These are phyloP conservation scores for Selenicereus undatus DNA, from an alignment of 148 eudicot genomes.

Conservation along the genomic window DNA sequence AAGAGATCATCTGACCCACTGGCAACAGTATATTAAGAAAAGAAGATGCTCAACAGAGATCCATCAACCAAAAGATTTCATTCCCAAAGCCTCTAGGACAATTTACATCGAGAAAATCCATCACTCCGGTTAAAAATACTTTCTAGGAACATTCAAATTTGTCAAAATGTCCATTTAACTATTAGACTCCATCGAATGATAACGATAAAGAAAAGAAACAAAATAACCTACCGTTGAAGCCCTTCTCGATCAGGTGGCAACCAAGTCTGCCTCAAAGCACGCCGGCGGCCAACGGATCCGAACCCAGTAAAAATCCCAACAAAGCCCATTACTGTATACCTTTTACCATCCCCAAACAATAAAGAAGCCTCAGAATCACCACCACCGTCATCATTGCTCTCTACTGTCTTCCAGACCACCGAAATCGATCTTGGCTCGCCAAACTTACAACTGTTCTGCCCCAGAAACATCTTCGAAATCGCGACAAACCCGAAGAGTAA, in stretches of 20 bases:
- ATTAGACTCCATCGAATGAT: too few species aligned
- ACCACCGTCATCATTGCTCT: background rate
- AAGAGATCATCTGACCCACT: too few species aligned
- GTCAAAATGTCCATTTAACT: too few species aligned
- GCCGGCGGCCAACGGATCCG: slow-evolving; percentile 59
- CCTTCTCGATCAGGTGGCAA: slow-evolving; percentile 74
- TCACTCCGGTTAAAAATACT: too few species aligned
- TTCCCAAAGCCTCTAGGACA: too few species aligned
- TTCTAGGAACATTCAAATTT: too few species aligned
- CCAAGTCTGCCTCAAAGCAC: slow-evolving; percentile 76
- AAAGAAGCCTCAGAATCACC: slow-evolving; percentile 8
- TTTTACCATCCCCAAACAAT: slow-evolving; percentile 29
- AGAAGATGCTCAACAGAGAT: too few species aligned
- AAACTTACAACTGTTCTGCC: slow-evolving; percentile 31
- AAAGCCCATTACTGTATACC: slow-evolving; percentile 87
- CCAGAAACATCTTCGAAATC: slow-evolving; percentile 20
- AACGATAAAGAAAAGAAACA: background rate
- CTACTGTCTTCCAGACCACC: slow-evolving; percentile 45
- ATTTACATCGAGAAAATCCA: too few species aligned
- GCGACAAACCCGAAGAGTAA: slow-evolving; percentile 31
- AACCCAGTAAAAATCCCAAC: slow-evolving; percentile 95
- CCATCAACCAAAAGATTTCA: too few species aligned
- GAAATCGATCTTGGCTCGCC: slow-evolving; percentile 40
- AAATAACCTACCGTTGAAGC: slow-evolving; percentile 53
- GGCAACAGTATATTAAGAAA: too few species aligned